Conservation (phyloP, 257 asterid species). For the Penstemon barbatus region DNA sequence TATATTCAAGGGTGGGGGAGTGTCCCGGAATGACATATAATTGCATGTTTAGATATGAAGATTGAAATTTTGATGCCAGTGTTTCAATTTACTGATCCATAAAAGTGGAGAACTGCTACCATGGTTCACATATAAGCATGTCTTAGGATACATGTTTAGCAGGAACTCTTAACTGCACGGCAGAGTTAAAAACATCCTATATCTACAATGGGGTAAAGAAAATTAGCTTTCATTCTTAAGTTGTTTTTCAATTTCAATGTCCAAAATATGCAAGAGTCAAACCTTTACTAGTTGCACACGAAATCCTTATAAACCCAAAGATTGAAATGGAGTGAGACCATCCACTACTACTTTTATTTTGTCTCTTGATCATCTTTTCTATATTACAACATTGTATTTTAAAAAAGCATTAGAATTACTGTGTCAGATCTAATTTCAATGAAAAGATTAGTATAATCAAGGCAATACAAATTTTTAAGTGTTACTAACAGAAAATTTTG, state of each 20-base stretch:
- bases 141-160: background rate
- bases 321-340: background rate
- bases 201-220: background rate
- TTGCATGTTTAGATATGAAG: constrained; percentile 4
- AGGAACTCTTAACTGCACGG: background rate
- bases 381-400: constrained; percentile 5
- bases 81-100: background rate
- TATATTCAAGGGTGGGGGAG: background rate
- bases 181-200: background rate
- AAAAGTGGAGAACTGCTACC: background rate
- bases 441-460: constrained; percentile 10
- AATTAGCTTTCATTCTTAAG: background rate
- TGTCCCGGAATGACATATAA: background rate
- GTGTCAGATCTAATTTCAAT: constrained; percentile 1
- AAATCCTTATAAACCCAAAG: background rate
- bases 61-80: constrained; percentile 3
- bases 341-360: constrained; percentile 2
- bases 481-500: background rate
- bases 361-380: background rate
- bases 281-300: background rate
- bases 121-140: constrained; percentile 17
- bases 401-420: background rate
- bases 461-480: background rate
- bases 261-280: constrained; percentile 7
- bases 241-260: constrained; percentile 9